phyloP scores from a whole-genome alignment of 305 asterid genomes.

The Ajuga reptans region DNA sequence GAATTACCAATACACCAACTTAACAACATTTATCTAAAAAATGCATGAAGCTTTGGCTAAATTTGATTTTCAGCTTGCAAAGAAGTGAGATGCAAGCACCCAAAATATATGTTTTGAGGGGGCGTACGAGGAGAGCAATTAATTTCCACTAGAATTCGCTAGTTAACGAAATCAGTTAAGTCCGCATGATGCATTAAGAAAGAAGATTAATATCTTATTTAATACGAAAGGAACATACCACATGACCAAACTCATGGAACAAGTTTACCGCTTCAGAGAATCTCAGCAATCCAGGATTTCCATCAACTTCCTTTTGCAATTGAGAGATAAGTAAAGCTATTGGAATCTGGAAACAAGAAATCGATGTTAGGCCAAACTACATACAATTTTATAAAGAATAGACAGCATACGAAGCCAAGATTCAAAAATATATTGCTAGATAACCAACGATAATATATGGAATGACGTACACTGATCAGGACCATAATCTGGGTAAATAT shows the following conservation, averaged over 20 bases:
- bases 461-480: background rate
- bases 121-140: background rate
- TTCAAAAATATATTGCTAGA: background rate
- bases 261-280: conserved; percentile 84
- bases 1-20: background rate
- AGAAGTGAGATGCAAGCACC: conserved; percentile 1
- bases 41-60: conserved; percentile 10
- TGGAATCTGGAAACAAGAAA: conserved; percentile 52
- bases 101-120: background rate
- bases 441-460: background rate
- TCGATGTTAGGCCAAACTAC: conserved; percentile 17
- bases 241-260: conserved; percentile 92
- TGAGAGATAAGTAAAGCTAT: conserved; percentile 73
- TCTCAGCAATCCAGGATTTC: conserved; percentile 60
- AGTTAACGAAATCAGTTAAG: background rate
- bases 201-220: background rate
- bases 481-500: background rate
- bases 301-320: conserved; percentile 63
- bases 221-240: conserved; percentile 46
- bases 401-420: background rate
- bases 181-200: conserved; percentile 1
- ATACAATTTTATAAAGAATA: conserved; percentile 1
- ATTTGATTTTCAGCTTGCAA: background rate
- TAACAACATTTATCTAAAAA: background rate
- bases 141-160: background rate